These are phyloP conservation scores for Tilletia indica DNA, from an alignment of 1,284 basidiomycete genomes.

Conservation along the genomic window DNA sequence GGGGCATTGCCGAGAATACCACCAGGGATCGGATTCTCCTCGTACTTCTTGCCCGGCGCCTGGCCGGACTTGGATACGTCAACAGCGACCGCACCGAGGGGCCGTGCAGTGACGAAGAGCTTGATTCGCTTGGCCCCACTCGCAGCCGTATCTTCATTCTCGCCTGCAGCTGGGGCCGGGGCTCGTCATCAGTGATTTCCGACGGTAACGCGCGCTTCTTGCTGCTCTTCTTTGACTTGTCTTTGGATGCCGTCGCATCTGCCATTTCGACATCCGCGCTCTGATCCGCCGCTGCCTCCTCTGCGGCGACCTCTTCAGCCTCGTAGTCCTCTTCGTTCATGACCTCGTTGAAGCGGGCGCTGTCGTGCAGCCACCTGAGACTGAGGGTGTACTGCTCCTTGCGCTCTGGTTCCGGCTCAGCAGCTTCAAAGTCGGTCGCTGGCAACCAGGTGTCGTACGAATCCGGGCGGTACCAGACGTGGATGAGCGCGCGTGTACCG, in stretches of 20 bases:
- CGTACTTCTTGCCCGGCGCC: constrained; percentile 54
- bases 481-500: constrained; percentile 49
- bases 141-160: neutral
- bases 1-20: constrained; percentile 52
- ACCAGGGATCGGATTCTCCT: constrained; percentile 48
- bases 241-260: constrained; percentile 11
- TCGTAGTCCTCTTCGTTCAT: constrained; percentile 57
- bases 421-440: constrained; percentile 50
- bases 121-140: constrained; percentile 49
- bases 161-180: constrained; percentile 27
- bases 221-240: constrained; percentile 20
- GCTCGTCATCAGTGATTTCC: constrained; percentile 41
- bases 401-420: constrained; percentile 47
- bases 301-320: constrained; percentile 32
- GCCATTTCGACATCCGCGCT: constrained; percentile 17
- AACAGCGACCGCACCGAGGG: constrained; percentile 47
- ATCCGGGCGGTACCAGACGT: constrained; percentile 56
- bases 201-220: constrained; percentile 53
- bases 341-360: constrained; percentile 51
- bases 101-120: constrained; percentile 47
- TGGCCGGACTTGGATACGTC: constrained; percentile 46
- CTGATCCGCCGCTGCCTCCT: constrained; percentile 19
- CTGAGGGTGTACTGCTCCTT: constrained; percentile 42
- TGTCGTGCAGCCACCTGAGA: constrained; percentile 49
- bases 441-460: constrained; percentile 57